Base-by-base conservation (phyloP, 2,329 filamentous ascomycete genomes). In the Aureobasidium sp. region DNA sequence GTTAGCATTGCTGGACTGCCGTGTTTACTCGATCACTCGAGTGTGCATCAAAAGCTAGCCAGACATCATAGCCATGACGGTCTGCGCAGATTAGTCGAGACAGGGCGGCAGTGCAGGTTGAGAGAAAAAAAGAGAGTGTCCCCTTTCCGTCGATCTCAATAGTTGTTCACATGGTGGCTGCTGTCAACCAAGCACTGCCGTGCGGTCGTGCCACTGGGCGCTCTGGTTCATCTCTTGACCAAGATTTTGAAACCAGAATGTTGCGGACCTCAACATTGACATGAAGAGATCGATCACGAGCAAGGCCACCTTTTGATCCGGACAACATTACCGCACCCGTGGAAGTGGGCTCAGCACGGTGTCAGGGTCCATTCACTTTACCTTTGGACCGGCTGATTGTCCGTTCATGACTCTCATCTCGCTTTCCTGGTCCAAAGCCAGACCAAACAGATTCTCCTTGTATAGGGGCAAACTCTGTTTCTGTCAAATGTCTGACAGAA, bases 101-200 rank as follows among this genome's bases (percentile, higher is more conserved):
- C 24, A 42, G 38, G 10, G 22, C 21, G 19, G 25, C 40, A 30
- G 27, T 32, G 12, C 32, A 19, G 19, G 10, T 32, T 35, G 10
- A 17, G 32, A 21, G 32, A 24, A 10, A n/a, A 37, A 21, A 24
- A 19, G 24, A 21, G 12, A 7, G 27, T 29, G 12, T 6, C 22
- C 12, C 17, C 42, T 24, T 16, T 17, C 6, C 30, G 44, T 37
- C 44, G 44, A 48, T 48, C 44, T 17, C 22, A 48, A 48, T 48
- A 37, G 44, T 19, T 16, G n/a, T n/a, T n/a, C n/a, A n/a, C n/a
- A n/a, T n/a, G n/a, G n/a, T n/a, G n/a, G 5, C n/a, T 37, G 32
- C 44, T 48, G 44, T 48, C 44, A 48, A 48, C 32, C 29, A 47
- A 37, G 30, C 32, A 27, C 32, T 37, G 30, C 44, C 44, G 44